Conservation (phyloP, 176 grass and related monocot genomes). For the Hordeum marinum region DNA sequence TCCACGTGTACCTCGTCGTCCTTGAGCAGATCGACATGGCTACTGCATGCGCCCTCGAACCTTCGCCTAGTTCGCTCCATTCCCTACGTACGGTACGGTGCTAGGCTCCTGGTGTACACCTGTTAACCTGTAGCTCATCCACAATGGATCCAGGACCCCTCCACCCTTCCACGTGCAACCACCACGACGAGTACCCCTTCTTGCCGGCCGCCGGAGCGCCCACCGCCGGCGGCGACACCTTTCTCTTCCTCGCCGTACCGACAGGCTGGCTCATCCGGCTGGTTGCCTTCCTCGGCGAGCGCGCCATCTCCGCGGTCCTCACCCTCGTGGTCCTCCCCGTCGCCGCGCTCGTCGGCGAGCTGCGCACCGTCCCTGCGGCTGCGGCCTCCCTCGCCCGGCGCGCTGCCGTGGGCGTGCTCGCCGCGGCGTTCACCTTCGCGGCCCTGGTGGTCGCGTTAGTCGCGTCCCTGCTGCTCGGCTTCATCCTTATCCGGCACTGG, state of each 20-base stretch:
- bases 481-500: conserved; percentile 25
- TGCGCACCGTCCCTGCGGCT: not conserved
- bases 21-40: conserved; percentile 9
- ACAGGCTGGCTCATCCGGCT: conserved; percentile 32
- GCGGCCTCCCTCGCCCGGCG: not conserved
- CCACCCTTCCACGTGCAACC: not conserved
- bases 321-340: conserved; percentile 1
- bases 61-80: not conserved
- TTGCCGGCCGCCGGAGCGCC: not conserved
- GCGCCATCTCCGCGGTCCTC: conserved; percentile 1
- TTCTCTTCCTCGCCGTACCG: conserved; percentile 11
- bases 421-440: conserved; percentile 14
- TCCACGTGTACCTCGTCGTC: conserved; percentile 28
- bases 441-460: conserved; percentile 2
- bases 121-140: not conserved
- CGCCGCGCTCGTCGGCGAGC: conserved; percentile 10
- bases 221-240: not conserved
- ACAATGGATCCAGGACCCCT: not conserved
- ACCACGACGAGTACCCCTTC: not conserved
- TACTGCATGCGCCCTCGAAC: not conserved
- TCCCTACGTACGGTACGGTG: not conserved
- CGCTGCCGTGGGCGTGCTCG: conserved; percentile 5
- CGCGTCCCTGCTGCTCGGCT: conserved; percentile 18
- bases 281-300: conserved; percentile 25
- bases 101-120: not conserved